Percentiles rank a stretch among this genome's conserved stretches.
phyloP scores from a whole-genome alignment of 1,284 basidiomycete species.

The Sporisorium graminicola region DNA sequence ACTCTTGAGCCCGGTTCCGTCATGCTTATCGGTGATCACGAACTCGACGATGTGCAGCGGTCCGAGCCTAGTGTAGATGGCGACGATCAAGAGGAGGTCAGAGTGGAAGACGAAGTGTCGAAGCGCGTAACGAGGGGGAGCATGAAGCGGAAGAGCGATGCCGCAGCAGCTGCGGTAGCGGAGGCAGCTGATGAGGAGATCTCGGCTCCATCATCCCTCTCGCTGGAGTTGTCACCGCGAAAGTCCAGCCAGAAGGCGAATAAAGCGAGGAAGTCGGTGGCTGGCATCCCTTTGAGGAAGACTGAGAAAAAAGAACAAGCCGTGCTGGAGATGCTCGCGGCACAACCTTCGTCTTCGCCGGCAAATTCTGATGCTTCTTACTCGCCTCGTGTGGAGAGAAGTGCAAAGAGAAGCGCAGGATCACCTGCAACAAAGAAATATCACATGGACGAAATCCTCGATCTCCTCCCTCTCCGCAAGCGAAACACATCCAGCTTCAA shows the following conservation, averaged over 20 bases:
- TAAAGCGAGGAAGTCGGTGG: not conserved
- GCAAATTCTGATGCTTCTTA: conserved; percentile 9
- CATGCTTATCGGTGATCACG: not conserved
- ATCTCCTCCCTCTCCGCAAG: conserved; percentile 24
- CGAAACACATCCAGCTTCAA: not conserved
- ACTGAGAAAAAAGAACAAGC: conserved; percentile 24
- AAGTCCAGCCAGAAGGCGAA: not conserved
- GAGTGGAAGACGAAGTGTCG: not conserved
- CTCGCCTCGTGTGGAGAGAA: conserved; percentile 8
- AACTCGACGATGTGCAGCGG: not conserved
- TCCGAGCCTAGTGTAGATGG: not conserved
- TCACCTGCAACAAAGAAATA: conserved; percentile 21
- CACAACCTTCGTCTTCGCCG: conserved; percentile 13
- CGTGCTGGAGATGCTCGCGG: conserved; percentile 15
- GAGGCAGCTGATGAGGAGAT: not conserved
- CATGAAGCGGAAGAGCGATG: conserved; percentile 10
- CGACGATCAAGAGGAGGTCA: not conserved
- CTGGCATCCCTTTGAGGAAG: conserved; percentile 22
- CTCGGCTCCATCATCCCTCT: not conserved
- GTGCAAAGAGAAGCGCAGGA: not conserved
- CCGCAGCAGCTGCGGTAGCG: not conserved
- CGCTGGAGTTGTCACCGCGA: not conserved
- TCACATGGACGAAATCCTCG: conserved; percentile 25
- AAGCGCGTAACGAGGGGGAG: conserved; percentile 8
- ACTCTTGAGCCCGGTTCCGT: not conserved